Conservation (phyloP, 1,284 basidiomycete species). For the Volvariella volvacea region DNA sequence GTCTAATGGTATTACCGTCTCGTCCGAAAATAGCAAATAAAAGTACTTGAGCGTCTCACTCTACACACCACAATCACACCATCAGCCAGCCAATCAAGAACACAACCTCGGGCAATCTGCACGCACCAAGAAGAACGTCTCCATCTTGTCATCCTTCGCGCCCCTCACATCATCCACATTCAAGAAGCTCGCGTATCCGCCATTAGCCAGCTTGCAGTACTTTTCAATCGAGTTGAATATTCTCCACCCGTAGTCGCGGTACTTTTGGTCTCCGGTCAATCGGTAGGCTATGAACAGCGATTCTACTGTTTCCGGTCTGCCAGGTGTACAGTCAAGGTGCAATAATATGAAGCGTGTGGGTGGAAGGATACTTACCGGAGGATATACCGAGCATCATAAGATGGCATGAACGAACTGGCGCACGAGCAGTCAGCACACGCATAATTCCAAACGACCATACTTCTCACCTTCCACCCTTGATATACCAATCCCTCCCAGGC, state of each 20-base stretch:
- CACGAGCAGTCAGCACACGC: background rate
- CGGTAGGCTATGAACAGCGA: slow-evolving; percentile 89
- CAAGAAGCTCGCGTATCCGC: slow-evolving; percentile 82
- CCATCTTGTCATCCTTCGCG: slow-evolving; percentile 83
- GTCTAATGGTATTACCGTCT: slow-evolving; percentile 65
- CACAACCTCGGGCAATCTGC: background rate
- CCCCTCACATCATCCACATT: slow-evolving; percentile 78
- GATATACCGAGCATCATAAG: slow-evolving; percentile 86
- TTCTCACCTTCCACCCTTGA: slow-evolving; percentile 51
- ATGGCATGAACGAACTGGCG: slow-evolving; percentile 22
- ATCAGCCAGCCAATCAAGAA: background rate
- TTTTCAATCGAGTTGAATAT: slow-evolving; percentile 91
- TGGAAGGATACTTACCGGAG: slow-evolving; percentile 53
- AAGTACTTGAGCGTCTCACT: slow-evolving; percentile 95
- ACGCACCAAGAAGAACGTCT: slow-evolving; percentile 87
- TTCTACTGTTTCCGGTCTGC: slow-evolving; percentile 90
- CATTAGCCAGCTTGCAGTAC: slow-evolving; percentile 69
- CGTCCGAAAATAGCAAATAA: slow-evolving; percentile 86
- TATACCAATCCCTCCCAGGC: slow-evolving; percentile 76
- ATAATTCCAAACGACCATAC: slow-evolving; percentile 2
- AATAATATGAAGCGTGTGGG: slow-evolving; percentile 5
- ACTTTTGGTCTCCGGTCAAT: slow-evolving; percentile 77
- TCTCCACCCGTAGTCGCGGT: slow-evolving; percentile 83
- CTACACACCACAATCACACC: slow-evolving; percentile 24
- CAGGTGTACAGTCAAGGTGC: too few species aligned